Base-by-base conservation (phyloP, 192 early-diverging fungal genomes). In the Backusella mclennaniae region DNA sequence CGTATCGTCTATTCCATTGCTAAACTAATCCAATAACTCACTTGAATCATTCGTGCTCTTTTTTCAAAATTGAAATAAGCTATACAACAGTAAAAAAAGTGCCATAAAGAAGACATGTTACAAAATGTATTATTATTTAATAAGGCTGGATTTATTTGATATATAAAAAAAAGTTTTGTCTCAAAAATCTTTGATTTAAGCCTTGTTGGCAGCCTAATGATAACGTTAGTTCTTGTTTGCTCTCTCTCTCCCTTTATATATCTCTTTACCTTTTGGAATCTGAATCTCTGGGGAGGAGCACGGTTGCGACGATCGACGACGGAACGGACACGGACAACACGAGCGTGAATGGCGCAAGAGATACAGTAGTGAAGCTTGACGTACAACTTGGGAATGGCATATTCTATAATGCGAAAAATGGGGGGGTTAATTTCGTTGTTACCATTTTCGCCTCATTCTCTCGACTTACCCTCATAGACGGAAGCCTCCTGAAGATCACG, bases 401-500 rank as follows among this genome's bases (percentile, higher is more conserved):
- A 95, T 67, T 78, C 77, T 41, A 73, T 44, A 21, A 72, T 66
- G 29, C 82, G n/a, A 17, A 53, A 33, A 33, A 33, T 33, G 33
- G 3, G 33, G 3, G 3, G 3, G 6, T 19, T 53, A 7, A 21
- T 23, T 53, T 0, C 17, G 38, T 9, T 36, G 19, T 35, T 35
- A n/a, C 52, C 38, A 9, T 11, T 38, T 11, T 38, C 38, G 0
- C 7, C 38, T 8, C 36, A 38, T 38, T 38, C 38, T 33, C 38
- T 77, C 15, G 31, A 44, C 26, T 82, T 86, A 94, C 93, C 91
- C 69, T 93, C 90, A 87, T 94, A 99, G 86, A 98, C 95, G 71
- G 96, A 97, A 49, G 97, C 97, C 84, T 97, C 98, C 76, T 89
- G 85, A 79, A 99, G 92, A 88, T 99, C 98, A 87, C 97, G 93